Base-by-base conservation (phyloP, 129 eudicot species). In the Helichrysum umbraculigerum region DNA sequence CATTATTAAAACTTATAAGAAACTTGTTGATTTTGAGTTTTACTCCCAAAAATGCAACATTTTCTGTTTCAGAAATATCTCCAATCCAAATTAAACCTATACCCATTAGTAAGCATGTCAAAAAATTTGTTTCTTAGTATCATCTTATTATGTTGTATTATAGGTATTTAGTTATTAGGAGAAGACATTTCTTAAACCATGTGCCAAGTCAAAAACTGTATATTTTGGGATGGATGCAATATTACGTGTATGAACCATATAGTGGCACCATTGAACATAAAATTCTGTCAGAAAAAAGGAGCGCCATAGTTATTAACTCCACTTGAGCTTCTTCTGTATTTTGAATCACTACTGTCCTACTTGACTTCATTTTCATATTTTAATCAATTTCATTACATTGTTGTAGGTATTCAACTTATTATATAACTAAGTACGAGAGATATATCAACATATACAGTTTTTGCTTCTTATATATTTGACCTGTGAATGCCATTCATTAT, bases 311-410 rank as follows among this genome's bases (percentile, higher is more conserved):
- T 66, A 25, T 69, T 68, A 9, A 30, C 29, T 68, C 35, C 35
- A 68, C 34, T 0, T 9, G 57, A 19, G 35, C 35, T 21, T 41
- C 71, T 63, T 30, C 20, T 68, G 34, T 68, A 11, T 39, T 29
- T 42, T 21, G 11, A 68, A 6, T 21, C 21, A 42, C 51, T 42
- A 42, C 51, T 42, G 51, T 42, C 59, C 73, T 69, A 47, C 32
- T 42, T 42, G 39, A 69, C 59, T 69, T 69, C 52, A 44, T 44
- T 22, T 69, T 25, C 20, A 16, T 69, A 25, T 37, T 19, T 66
- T 30, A 66, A 37, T 34, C 37, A 47, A 16, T 22, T 44, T 57
- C 59, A 42, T 16, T 69, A 69, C 22, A 60, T 69, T 42, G 35
- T 47, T 47, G 74, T 20, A 47, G 17, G 12, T 69, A n/a, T 66